phyloP scores from a whole-genome alignment of 2,329 filamentous ascomycete genomes.

The Penicillium sp. region DNA sequence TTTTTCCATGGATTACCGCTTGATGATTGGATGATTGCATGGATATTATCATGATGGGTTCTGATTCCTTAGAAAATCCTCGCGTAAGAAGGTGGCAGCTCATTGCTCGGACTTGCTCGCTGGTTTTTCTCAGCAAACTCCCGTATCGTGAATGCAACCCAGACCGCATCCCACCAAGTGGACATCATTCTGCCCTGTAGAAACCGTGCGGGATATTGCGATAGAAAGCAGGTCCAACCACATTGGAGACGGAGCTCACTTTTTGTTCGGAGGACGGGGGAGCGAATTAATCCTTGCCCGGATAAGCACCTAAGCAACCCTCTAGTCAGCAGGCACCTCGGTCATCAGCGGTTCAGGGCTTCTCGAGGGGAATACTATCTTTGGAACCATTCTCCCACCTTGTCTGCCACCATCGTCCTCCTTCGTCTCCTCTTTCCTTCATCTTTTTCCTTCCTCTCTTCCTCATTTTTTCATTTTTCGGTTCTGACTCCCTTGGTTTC shows the following conservation, averaged over 20 bases:
- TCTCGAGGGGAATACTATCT: neutral
- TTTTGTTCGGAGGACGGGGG: too few species aligned
- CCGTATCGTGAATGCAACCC: conserved; percentile 17
- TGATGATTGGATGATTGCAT: conserved; percentile 1
- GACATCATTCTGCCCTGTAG: neutral
- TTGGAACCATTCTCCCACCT: neutral
- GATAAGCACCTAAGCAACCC: conserved; percentile 5
- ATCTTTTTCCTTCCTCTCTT: neutral
- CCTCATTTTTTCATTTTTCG: neutral
- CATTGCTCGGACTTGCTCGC: too few species aligned
- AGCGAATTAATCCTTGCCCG: neutral
- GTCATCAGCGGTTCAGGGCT: neutral
- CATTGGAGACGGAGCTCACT: neutral
- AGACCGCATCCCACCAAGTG: conserved; percentile 19
- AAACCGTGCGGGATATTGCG: neutral
- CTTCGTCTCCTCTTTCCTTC: neutral
- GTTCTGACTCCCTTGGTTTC: conserved; percentile 5
- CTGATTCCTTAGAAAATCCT: neutral
- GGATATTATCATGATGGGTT: neutral
- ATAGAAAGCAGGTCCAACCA: conserved; percentile 1
- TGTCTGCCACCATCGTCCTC: neutral
- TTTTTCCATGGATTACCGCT: neutral
- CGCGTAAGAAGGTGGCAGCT: neutral
- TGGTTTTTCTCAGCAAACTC: neutral
- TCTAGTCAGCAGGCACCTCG: neutral